Evolutionary conservation across 352 stramenopile genomes (phyloP).

Genomic region (Phytophthora cryptogea): DNA sequence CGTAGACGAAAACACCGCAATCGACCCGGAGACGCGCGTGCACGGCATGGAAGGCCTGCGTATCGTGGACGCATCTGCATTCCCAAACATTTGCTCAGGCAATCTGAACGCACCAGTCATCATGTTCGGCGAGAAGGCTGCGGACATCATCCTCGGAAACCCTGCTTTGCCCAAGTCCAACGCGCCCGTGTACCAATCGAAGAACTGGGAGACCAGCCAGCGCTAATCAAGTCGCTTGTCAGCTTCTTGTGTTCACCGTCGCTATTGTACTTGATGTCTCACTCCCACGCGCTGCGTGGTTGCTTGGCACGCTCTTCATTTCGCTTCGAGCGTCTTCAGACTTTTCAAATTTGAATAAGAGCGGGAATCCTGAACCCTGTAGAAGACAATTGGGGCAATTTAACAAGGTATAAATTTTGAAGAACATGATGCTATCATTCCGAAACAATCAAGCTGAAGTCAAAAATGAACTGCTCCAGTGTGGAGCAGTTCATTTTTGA

Average conservation of each 20-base stretch:
- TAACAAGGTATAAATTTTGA: no score
- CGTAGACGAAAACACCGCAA: slow-evolving; percentile 67
- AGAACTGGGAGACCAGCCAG: slow-evolving; percentile 73
- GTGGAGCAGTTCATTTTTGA: no score
- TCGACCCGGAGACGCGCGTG: slow-evolving; percentile 84
- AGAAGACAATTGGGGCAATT: no score
- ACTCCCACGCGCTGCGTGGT: no score
- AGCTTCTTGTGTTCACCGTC: not conserved
- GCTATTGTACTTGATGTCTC: no score
- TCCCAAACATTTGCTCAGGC: slow-evolving; percentile 92
- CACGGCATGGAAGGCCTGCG: slow-evolving; percentile 83
- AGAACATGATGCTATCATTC: no score
- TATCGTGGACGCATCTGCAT: slow-evolving; percentile 92
- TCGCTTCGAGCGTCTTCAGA: no score
- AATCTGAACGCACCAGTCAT: slow-evolving; percentile 93
- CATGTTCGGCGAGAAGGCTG: slow-evolving; percentile 92
- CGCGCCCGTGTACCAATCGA: slow-evolving; percentile 61
- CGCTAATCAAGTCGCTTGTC: slow-evolving; percentile 34
- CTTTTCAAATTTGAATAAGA: no score
- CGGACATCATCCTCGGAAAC: slow-evolving; percentile 88
- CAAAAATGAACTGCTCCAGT: no score
- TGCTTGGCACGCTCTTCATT: no score
- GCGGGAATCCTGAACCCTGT: no score
- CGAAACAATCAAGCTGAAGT: not conserved
- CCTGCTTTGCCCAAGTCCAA: slow-evolving; percentile 58